Evolutionary conservation across 306 rosid genomes (phyloP).

Genomic region (Malus asiatica): DNA sequence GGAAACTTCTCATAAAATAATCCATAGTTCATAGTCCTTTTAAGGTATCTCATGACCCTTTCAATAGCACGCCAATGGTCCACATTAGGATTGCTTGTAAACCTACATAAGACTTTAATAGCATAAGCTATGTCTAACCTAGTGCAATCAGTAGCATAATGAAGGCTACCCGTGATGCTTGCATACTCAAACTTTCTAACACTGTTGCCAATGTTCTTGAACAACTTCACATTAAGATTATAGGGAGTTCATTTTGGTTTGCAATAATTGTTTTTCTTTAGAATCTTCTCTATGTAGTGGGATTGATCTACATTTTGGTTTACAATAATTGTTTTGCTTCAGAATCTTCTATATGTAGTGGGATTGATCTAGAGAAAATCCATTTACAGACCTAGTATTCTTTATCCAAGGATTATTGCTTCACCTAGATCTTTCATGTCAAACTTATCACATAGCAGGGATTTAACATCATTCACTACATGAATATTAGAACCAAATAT

Average conservation of each 20-base stretch:
- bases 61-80: neutral
- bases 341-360: neutral
- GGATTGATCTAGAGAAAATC: neutral
- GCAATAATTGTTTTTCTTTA: neutral
- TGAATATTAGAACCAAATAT: neutral
- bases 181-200: neutral
- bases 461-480: neutral
- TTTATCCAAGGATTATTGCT: neutral
- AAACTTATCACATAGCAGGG: neutral
- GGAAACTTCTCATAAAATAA: neutral
- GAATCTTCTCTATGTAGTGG: neutral
- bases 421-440: neutral
- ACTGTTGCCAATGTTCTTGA: neutral
- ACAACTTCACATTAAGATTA: neutral
- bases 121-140: neutral
- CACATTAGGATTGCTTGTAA: neutral
- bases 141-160: neutral
- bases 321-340: neutral
- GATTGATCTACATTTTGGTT: neutral
- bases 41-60: too few species aligned
- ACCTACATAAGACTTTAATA: neutral
- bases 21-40: too few species aligned
- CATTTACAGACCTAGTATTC: neutral
- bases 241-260: neutral
- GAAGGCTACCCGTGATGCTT: neutral